Evolutionary conservation across 1,139 yeast genomes (phyloP).

Genomic region (Kurtzmaniella quercitrusa): DNA sequence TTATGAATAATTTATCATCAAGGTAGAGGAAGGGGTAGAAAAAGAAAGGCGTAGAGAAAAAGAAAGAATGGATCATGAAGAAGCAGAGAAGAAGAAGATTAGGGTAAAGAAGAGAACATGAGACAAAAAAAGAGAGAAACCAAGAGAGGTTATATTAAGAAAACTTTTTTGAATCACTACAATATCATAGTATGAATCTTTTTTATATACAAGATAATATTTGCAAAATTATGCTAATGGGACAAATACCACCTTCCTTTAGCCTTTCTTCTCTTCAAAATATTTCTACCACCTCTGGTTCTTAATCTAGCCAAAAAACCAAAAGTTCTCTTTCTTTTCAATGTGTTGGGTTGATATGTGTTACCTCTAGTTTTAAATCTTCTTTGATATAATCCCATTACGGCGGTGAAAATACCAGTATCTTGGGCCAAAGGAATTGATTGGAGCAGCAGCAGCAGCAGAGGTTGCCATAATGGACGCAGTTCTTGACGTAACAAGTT

Average conservation of each 20-base stretch:
- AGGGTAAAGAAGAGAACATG: too few species aligned
- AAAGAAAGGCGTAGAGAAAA: too few species aligned
- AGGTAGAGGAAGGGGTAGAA: background rate
- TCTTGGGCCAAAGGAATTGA: conserved; percentile 15
- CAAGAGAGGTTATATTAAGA: too few species aligned
- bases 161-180: too few species aligned
- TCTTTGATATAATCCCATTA: conserved; percentile 43
- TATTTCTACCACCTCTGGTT: conserved; percentile 73
- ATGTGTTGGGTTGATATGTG: conserved; percentile 89
- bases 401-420: conserved; percentile 5
- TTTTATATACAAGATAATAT: background rate
- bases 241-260: conserved; percentile 95
- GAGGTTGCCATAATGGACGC: background rate
- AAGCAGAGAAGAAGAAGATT: too few species aligned
- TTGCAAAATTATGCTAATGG: conserved; percentile 42
- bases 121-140: too few species aligned
- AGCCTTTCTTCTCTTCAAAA: conserved; percentile 71
- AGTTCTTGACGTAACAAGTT: background rate
- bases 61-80: too few species aligned
- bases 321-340: conserved; percentile 82
- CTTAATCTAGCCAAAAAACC: conserved; percentile 90
- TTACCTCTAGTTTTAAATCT: conserved; percentile 91
- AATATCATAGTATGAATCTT: background rate
- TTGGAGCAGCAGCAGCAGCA: conserved; percentile 4
- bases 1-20: background rate